Percentiles rank a stretch among this genome's conserved stretches.
Evolutionary conservation across 2,329 filamentous ascomycete species (phyloP).

Genomic region (Trichoderma afroharzianum): DNA sequence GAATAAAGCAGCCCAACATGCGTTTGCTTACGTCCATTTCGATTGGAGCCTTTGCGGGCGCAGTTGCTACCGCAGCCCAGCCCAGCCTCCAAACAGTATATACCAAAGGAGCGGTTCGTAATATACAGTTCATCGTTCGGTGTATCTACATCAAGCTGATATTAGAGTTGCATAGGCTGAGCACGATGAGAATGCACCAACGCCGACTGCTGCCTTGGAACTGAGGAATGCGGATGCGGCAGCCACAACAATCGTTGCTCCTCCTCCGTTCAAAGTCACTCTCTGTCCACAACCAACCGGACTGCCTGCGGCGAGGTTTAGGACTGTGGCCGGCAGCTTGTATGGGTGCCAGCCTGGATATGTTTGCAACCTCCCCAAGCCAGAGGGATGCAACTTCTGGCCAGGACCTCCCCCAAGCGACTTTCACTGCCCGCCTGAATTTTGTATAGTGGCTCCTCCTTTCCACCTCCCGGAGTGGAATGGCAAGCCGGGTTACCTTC

Average conservation of each 20-base stretch:
- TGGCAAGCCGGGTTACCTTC: conserved; percentile 48
- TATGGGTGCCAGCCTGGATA: conserved; percentile 53
- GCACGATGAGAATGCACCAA: neutral
- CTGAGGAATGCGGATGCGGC: neutral
- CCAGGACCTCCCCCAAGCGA: conserved; percentile 42
- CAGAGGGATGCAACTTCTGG: conserved; percentile 50
- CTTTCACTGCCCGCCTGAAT: conserved; percentile 44
- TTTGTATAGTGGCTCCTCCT: conserved; percentile 44
- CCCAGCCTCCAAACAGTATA: neutral
- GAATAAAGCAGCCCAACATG: neutral
- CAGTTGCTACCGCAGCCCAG: neutral
- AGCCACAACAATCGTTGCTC: conserved; percentile 24
- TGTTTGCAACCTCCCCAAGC: conserved; percentile 51
- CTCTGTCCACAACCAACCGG: conserved; percentile 46
- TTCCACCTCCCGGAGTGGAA: conserved; percentile 41
- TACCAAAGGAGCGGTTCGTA: neutral
- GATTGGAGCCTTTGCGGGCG: conserved; percentile 10
- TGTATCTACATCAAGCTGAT: neutral
- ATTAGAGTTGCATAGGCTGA: neutral
- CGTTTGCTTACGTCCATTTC: conserved; percentile 4
- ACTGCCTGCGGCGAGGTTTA: conserved; percentile 23
- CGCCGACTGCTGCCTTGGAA: neutral
- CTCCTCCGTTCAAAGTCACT: conserved; percentile 31
- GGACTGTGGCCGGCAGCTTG: conserved; percentile 40
- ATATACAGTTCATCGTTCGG: neutral